Evolutionary conservation across 1,284 basidiomycete genomes (phyloP).

Genomic region (Sporisorium sorghi): DNA sequence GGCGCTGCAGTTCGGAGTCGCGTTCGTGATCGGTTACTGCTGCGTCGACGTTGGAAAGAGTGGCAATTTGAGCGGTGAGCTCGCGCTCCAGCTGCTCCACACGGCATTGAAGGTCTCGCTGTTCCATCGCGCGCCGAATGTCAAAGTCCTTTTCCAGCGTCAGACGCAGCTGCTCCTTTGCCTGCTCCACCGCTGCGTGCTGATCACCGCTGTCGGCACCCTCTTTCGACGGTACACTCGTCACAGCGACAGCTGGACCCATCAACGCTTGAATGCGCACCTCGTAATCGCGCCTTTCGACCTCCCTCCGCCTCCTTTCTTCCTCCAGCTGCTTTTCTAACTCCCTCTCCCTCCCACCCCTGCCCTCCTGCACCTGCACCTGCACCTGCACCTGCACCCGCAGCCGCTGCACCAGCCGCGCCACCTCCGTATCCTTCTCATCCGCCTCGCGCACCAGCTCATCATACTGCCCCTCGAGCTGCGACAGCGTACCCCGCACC

Average conservation of each 20-base stretch:
- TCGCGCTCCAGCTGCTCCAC: constrained; percentile 20
- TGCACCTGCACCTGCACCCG: no score
- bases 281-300: constrained; percentile 36
- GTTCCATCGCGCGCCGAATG: constrained; percentile 28
- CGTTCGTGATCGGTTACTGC: neutral
- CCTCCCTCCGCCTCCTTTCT: constrained; percentile 26
- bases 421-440: constrained; percentile 17
- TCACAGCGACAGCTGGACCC: neutral
- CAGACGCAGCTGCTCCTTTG: constrained; percentile 21
- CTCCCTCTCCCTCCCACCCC: neutral
- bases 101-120: constrained; percentile 8
- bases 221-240: no score
- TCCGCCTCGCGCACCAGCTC: constrained; percentile 26
- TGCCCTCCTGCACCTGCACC: neutral
- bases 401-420: constrained; percentile 18
- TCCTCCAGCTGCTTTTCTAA: constrained; percentile 25
- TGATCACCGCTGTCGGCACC: neutral
- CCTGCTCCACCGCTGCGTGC: constrained; percentile 11
- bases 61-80: neutral
- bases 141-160: constrained; percentile 45
- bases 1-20: neutral
- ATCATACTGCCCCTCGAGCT: constrained; percentile 23
- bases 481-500: constrained; percentile 8
- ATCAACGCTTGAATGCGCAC: constrained; percentile 30
- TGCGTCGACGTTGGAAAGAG: neutral